Conservation (phyloP, 768 basidiomycete species). For the Tricholomella constricta region DNA sequence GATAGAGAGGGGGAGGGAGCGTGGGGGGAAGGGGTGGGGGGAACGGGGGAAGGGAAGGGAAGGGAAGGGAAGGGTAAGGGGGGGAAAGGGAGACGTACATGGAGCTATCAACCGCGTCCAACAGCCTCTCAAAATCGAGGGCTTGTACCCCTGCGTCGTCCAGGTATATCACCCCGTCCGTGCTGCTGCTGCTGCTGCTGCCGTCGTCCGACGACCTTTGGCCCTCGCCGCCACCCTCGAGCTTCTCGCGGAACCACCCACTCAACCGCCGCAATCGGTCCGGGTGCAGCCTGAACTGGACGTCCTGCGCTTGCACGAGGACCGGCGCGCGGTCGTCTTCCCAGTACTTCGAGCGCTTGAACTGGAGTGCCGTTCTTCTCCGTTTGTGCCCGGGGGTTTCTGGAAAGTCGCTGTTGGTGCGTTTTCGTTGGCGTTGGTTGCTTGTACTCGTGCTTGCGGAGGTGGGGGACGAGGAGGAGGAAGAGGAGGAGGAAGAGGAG, state of each 20-base stretch:
- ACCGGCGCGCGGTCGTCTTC: conserved; percentile 33
- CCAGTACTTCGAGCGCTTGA: conserved; percentile 25
- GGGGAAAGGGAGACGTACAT: conserved; percentile 25
- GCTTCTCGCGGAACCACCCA: conserved; percentile 30
- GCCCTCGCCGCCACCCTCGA: conserved; percentile 3
- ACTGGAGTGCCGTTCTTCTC: too few species aligned
- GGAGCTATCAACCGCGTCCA: conserved; percentile 33
- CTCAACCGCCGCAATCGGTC: conserved; percentile 34
- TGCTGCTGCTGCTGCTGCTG: too few species aligned
- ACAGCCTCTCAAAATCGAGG: conserved; percentile 34
- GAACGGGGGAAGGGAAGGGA: conserved; percentile 10
- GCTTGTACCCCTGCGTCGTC: conserved; percentile 20
- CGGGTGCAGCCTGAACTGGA: conserved; percentile 37
- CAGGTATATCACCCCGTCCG: conserved; percentile 20
- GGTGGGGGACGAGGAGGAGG: too few species aligned
- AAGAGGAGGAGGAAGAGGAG: too few species aligned
- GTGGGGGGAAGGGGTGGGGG: too few species aligned
- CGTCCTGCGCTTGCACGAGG: conserved; percentile 34
- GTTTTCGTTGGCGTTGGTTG: too few species aligned
- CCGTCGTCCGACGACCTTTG: conserved; percentile 2
- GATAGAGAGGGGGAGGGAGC: too few species aligned
- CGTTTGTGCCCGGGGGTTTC: too few species aligned
- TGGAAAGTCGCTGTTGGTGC: too few species aligned
- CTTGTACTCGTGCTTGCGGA: too few species aligned
- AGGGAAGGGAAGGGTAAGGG: background rate